A percentile compares a stretch with the other conserved stretches of the same genome.
These are phyloP conservation scores for Apodospora peruviana DNA, from an alignment of 495 filamentous ascomycete genomes.

Conservation along the genomic window DNA sequence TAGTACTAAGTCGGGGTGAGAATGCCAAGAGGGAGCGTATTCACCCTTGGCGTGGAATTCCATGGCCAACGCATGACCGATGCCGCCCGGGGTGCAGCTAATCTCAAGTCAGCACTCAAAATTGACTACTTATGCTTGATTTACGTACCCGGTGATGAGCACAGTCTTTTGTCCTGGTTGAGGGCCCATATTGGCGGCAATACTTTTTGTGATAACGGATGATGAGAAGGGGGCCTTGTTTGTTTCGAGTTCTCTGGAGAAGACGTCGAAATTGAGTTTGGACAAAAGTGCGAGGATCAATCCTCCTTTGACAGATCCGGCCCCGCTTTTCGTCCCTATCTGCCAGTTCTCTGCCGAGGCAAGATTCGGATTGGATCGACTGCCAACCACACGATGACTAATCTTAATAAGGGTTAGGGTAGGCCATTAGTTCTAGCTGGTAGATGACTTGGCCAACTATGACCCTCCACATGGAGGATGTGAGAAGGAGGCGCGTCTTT, in stretches of 20 bases:
- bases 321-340: too few relatives aligned
- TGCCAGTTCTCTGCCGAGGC: too few relatives aligned
- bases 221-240: not conserved
- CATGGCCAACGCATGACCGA: conserved; percentile 43
- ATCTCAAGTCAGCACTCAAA: conserved; percentile 3
- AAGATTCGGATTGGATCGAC: too few relatives aligned
- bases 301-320: too few relatives aligned
- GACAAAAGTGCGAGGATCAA: too few relatives aligned
- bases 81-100: conserved; percentile 50
- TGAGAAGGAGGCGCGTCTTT: too few relatives aligned
- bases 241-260: not conserved
- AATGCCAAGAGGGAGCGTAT: not conserved
- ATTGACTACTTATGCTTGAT: not conserved
- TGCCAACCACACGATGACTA: too few relatives aligned
- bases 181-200: conserved; percentile 14
- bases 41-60: conserved; percentile 47
- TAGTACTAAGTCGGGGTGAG: not conserved
- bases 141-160: conserved; percentile 44
- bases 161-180: conserved; percentile 41
- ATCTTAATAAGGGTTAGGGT: too few relatives aligned
- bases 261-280: conserved; percentile 1
- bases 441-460: too few relatives aligned
- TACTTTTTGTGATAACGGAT: not conserved
- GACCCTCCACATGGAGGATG: too few relatives aligned
- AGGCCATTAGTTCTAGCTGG: too few relatives aligned